A percentile compares a stretch with the other conserved stretches of the same genome.
Conservation (phyloP, 1,139 yeast species). For the Saccharomyces hybrid region DNA sequence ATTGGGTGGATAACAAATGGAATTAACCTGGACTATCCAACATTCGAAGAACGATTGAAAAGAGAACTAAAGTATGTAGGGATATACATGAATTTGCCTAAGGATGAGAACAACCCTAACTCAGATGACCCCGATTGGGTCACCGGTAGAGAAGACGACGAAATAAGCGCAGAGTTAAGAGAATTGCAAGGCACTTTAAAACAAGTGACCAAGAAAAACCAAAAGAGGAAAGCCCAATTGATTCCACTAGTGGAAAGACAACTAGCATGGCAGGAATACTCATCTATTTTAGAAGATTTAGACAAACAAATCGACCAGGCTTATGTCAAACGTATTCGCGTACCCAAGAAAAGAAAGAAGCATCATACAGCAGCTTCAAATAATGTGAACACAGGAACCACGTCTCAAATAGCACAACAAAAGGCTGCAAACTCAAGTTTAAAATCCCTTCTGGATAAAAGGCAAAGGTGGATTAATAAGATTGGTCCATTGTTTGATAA, state of each 20-base stretch:
- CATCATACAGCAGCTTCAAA: constrained; percentile 26
- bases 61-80: constrained; percentile 88
- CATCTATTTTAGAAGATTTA: constrained; percentile 81
- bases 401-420: constrained; percentile 37
- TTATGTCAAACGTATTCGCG: constrained; percentile 73
- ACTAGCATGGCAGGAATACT: constrained; percentile 91
- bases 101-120: constrained; percentile 28
- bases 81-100: constrained; percentile 61
- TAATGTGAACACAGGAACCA: constrained; percentile 31
- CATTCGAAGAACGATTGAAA: constrained; percentile 80
- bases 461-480: constrained; percentile 80
- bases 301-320: constrained; percentile 97
- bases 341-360: constrained; percentile 76
- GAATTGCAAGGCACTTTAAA: constrained; percentile 61
- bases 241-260: constrained; percentile 80
- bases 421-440: constrained; percentile 69
- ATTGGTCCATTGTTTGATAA: constrained; percentile 78
- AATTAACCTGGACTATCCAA: constrained; percentile 57
- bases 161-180: constrained; percentile 79
- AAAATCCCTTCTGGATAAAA: constrained; percentile 72
- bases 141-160: constrained; percentile 84
- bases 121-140: constrained; percentile 52
- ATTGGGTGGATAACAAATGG: constrained; percentile 43
- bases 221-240: constrained; percentile 56
- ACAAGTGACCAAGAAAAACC: constrained; percentile 55